These are phyloP conservation scores for Naganishia vishniacii DNA, from an alignment of 768 basidiomycete species.

Conservation along the genomic window DNA sequence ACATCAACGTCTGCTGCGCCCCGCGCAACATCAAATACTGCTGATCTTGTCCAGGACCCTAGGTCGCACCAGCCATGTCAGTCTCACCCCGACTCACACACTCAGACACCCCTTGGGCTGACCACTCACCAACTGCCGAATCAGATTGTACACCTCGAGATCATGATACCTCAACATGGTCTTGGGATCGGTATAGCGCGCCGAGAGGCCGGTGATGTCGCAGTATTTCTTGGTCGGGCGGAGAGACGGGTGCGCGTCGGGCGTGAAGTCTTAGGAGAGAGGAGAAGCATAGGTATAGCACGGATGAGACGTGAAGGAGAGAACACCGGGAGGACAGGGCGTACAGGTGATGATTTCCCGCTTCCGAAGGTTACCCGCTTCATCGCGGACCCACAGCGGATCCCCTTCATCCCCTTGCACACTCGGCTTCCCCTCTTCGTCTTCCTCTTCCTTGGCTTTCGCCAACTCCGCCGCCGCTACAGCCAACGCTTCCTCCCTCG, in stretches of 20 bases:
- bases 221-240: conserved; percentile 52
- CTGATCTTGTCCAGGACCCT: conserved; percentile 48
- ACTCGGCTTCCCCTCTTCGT: conserved; percentile 11
- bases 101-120: too few relatives aligned
- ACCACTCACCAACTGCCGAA: conserved; percentile 44
- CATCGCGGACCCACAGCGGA: conserved; percentile 8
- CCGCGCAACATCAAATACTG: conserved; percentile 43
- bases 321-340: too few relatives aligned
- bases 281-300: too few relatives aligned
- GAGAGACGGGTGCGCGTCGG: conserved; percentile 49
- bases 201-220: conserved; percentile 52
- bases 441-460: conserved; percentile 29
- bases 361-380: conserved; percentile 11
- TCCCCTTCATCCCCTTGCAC: conserved; percentile 27
- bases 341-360: conserved; percentile 46
- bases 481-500: conserved; percentile 20
- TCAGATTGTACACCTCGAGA: conserved; percentile 49
- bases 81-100: neutral
- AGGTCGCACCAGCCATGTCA: neutral
- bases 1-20: conserved; percentile 31
- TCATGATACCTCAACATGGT: conserved; percentile 50
- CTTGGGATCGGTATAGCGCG: conserved; percentile 49
- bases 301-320: too few relatives aligned
- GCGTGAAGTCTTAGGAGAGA: conserved; percentile 40
- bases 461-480: conserved; percentile 22